Conservation (phyloP, 306 rosid species). For the Trichosanthes cucumerina region DNA sequence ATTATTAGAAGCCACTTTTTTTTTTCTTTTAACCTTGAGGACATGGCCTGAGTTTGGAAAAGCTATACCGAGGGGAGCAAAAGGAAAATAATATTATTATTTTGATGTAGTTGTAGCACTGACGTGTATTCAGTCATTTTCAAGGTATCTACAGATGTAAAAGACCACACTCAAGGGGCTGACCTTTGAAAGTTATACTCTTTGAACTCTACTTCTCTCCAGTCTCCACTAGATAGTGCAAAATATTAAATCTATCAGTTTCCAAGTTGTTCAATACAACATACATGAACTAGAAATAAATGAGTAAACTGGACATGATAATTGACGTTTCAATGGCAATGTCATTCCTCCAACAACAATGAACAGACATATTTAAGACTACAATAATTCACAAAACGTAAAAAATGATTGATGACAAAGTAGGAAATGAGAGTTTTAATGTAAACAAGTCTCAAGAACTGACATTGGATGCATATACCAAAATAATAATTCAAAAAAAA, state of each 20-base stretch:
- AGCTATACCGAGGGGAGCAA: too few species aligned
- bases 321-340: neutral
- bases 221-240: constrained; percentile 50
- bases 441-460: neutral
- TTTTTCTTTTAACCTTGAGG: too few species aligned
- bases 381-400: neutral
- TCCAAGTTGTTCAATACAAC: neutral
- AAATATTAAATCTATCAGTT: constrained; percentile 15
- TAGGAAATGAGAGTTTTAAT: neutral
- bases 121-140: too few species aligned
- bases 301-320: neutral
- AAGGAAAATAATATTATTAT: too few species aligned
- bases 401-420: neutral
- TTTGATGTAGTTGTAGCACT: too few species aligned
- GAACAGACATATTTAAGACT: neutral
- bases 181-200: constrained; percentile 84
- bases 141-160: too few species aligned
- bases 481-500: neutral
- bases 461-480: neutral
- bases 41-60: too few species aligned
- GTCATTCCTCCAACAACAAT: neutral
- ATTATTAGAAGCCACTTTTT: too few species aligned
- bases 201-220: constrained; percentile 83
- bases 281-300: neutral
- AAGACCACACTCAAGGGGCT: constrained; percentile 66